These are phyloP conservation scores for Botrytis paeoniae DNA, from an alignment of 2,329 filamentous ascomycete species.

Conservation along the genomic window DNA sequence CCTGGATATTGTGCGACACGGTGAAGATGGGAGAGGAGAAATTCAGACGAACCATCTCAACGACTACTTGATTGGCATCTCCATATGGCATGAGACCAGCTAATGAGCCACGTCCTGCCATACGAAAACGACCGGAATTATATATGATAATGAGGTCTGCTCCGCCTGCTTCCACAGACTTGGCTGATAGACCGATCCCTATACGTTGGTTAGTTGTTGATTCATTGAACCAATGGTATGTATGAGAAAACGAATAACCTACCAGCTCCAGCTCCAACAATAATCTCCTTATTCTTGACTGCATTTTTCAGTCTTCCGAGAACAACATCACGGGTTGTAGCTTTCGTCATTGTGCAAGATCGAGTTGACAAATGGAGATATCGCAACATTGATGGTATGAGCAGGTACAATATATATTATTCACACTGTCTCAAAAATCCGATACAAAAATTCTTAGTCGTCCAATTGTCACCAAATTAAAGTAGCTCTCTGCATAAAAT, in stretches of 20 bases:
- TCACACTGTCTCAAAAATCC: neutral
- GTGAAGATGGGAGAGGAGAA: no score
- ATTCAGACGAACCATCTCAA: conserved; percentile 52
- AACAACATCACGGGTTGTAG: conserved; percentile 54
- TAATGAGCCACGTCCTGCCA: conserved; percentile 67
- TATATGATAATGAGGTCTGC: conserved; percentile 70
- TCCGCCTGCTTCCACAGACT: conserved; percentile 66
- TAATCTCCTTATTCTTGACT: conserved; percentile 53
- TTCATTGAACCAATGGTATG: neutral
- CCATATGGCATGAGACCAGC: conserved; percentile 70
- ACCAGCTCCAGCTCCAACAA: conserved; percentile 67
- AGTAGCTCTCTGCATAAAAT: neutral
- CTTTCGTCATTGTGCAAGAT: conserved; percentile 50
- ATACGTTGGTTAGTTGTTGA: neutral
- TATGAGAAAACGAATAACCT: neutral
- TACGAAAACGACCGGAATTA: conserved; percentile 69
- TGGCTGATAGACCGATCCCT: conserved; percentile 68
- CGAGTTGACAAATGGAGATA: neutral
- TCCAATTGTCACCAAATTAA: neutral
- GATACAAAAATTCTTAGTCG: neutral
- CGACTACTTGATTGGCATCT: conserved; percentile 66
- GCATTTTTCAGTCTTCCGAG: conserved; percentile 52
- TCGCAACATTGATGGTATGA: neutral
- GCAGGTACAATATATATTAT: neutral
- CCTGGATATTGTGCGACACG: no score